These are phyloP conservation scores for Lachnellula subtilissima DNA, from an alignment of 2,329 filamentous ascomycete species.

Conservation along the genomic window DNA sequence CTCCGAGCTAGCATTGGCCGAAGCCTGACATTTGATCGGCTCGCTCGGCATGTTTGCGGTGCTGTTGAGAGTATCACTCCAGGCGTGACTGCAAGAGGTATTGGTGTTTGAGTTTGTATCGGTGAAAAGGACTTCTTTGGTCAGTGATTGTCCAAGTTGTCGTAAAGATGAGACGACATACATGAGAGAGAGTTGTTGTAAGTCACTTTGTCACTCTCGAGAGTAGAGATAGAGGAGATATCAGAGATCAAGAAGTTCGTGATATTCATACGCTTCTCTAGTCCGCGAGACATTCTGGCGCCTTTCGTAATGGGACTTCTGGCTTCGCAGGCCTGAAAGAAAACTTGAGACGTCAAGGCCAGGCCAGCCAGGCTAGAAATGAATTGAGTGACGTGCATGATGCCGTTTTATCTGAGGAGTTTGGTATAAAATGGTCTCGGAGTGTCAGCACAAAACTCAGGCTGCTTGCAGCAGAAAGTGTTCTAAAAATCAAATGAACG, in stretches of 20 bases:
- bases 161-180: neutral
- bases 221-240: constrained; percentile 5
- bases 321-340: neutral
- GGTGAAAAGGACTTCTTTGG: constrained; percentile 21
- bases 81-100: constrained; percentile 23
- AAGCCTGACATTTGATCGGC: constrained; percentile 14
- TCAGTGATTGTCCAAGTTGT: neutral
- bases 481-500: too few species aligned
- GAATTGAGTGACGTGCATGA: neutral
- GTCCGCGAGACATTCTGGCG: neutral
- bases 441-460: neutral
- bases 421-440: neutral
- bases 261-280: neutral
- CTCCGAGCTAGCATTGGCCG: constrained; percentile 7
- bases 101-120: constrained; percentile 29
- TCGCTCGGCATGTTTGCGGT: constrained; percentile 13
- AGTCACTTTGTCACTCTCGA: neutral
- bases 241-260: constrained; percentile 13
- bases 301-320: neutral
- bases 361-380: neutral
- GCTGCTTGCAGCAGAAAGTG: too few species aligned
- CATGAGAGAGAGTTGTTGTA: constrained; percentile 14
- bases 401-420: too few species aligned
- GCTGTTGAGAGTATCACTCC: constrained; percentile 11
- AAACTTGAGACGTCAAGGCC: constrained; percentile 1